Evolutionary conservation across 148 eudicot species (phyloP).

Genomic region (Vaccinium myrtillus): DNA sequence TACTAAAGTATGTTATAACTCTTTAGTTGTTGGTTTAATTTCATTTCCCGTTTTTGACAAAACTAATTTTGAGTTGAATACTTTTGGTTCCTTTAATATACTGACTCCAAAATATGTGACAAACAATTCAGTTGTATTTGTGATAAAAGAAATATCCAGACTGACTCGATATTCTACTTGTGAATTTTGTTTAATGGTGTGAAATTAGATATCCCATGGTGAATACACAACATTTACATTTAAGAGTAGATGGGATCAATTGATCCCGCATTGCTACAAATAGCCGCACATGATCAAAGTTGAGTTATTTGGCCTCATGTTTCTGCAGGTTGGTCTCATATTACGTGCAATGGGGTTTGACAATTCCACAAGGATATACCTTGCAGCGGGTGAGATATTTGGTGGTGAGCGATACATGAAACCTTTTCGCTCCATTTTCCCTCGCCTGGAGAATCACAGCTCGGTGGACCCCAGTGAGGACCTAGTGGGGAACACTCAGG

Average conservation of each 20-base stretch:
- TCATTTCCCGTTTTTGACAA: not conserved
- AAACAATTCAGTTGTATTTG: not conserved
- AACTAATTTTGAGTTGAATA: not conserved
- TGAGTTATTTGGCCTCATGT: constrained; percentile 1
- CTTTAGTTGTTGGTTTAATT: not conserved
- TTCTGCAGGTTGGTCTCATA: constrained; percentile 78
- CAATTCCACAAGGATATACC: constrained; percentile 83
- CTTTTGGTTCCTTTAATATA: not conserved
- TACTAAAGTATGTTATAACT: not conserved
- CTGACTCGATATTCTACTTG: not conserved
- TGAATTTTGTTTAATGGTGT: not conserved
- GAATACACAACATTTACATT: not conserved
- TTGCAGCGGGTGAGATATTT: constrained; percentile 86
- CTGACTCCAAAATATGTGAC: not conserved
- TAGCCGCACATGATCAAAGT: not conserved
- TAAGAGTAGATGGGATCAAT: not conserved
- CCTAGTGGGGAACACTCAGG: constrained; percentile 59
- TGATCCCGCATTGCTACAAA: not conserved
- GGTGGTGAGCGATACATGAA: constrained; percentile 90
- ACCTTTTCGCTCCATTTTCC: constrained; percentile 82
- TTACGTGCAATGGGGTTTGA: constrained; percentile 76
- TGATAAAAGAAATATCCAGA: not conserved
- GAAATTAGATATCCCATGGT: not conserved
- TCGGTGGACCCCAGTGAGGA: constrained; percentile 73
- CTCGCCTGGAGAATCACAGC: constrained; percentile 85